Evolutionary conservation across 2,329 filamentous ascomycete genomes (phyloP).

Genomic region (Exophiala viscosa): DNA sequence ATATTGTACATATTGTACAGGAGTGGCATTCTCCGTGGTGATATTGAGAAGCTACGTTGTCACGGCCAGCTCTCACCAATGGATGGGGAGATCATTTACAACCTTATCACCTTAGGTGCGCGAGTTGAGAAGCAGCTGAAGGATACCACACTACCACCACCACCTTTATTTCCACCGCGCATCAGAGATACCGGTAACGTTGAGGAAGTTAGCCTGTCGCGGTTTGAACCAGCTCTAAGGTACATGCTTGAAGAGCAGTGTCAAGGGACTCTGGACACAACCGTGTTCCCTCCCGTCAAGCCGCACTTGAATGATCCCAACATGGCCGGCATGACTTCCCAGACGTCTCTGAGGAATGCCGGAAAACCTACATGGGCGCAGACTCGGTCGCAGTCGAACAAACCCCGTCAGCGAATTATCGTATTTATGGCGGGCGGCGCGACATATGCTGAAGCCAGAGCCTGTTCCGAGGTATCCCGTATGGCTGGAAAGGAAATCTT

Average conservation of each 20-base stretch:
- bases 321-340: constrained; percentile 50
- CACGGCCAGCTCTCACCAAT: constrained; percentile 75
- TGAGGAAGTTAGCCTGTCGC: constrained; percentile 80
- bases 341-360: constrained; percentile 79
- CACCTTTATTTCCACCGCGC: constrained; percentile 63
- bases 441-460: constrained; percentile 83
- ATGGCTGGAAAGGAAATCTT: constrained; percentile 76
- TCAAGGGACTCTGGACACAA: constrained; percentile 63
- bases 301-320: constrained; percentile 55
- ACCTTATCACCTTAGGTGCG: constrained; percentile 74
- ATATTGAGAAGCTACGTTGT: constrained; percentile 76
- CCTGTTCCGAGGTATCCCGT: constrained; percentile 81
- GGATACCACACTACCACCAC: constrained; percentile 64
- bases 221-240: constrained; percentile 79
- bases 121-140: constrained; percentile 70
- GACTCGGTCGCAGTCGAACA: constrained; percentile 66
- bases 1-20: constrained; percentile 81
- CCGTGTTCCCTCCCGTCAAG: constrained; percentile 68
- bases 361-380: constrained; percentile 90
- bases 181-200: constrained; percentile 31
- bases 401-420: constrained; percentile 85
- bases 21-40: constrained; percentile 77
- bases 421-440: constrained; percentile 95
- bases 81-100: constrained; percentile 69
- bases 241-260: constrained; percentile 74